These are phyloP conservation scores for Amanita exitialis DNA, from an alignment of 768 basidiomycete genomes.

Conservation along the genomic window DNA sequence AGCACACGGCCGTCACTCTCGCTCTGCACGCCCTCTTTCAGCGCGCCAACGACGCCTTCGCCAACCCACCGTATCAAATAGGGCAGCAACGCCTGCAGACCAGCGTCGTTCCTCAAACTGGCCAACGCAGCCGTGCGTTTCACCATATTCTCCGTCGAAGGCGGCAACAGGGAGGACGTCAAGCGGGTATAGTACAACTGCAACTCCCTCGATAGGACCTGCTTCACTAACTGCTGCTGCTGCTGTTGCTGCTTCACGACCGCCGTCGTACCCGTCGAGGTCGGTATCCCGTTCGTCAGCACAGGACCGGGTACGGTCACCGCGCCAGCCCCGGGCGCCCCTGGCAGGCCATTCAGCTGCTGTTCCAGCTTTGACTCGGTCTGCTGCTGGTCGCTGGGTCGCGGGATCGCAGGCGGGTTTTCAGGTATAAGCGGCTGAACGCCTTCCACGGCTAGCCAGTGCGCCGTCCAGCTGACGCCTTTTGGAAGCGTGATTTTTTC, in stretches of 20 bases:
- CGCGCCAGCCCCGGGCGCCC: slow-evolving; percentile 15
- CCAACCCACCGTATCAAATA: slow-evolving; percentile 94
- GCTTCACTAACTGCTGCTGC: slow-evolving; percentile 76
- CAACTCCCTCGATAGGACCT: slow-evolving; percentile 86
- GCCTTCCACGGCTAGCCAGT: slow-evolving; percentile 98
- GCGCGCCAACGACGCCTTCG: slow-evolving; percentile 67
- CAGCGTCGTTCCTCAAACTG: slow-evolving; percentile 82
- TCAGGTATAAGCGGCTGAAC: slow-evolving; percentile 95
- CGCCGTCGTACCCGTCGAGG: slow-evolving; percentile 11
- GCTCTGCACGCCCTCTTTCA: slow-evolving; percentile 44
- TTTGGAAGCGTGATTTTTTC: slow-evolving; percentile 78
- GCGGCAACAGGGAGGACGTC: slow-evolving; percentile 74
- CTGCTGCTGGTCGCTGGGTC: slow-evolving; percentile 30
- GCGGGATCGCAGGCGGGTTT: slow-evolving; percentile 79
- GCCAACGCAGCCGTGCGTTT: slow-evolving; percentile 87
- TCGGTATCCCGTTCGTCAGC: slow-evolving; percentile 19
- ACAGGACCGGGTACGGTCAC: slow-evolving; percentile 16
- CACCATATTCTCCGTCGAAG: slow-evolving; percentile 42
- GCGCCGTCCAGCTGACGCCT: slow-evolving; percentile 82
- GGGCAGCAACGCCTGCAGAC: slow-evolving; percentile 82
- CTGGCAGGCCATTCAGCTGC: slow-evolving; percentile 18
- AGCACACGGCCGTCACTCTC: slow-evolving; percentile 65
- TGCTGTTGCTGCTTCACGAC: slow-evolving; percentile 35
- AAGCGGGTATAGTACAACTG: slow-evolving; percentile 92
- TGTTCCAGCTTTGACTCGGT: slow-evolving; percentile 12